Evolutionary conservation across 2,329 filamentous ascomycete species (phyloP).

Genomic region (Fusarium musae): DNA sequence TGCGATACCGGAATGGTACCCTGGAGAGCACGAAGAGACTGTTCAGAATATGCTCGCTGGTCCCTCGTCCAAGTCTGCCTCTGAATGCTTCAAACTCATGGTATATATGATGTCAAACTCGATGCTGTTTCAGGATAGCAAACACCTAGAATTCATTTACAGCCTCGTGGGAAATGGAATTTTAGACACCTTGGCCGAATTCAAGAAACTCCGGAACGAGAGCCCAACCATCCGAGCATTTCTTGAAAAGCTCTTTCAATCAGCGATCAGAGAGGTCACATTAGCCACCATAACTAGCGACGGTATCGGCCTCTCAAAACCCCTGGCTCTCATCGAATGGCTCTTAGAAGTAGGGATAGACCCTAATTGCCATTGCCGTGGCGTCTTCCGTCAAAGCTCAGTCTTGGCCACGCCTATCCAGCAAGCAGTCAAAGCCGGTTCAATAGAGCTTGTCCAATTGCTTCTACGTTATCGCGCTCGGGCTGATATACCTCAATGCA

Average conservation of each 20-base stretch:
- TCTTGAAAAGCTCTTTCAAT: background rate
- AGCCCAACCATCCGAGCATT: background rate
- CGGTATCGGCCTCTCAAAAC: too few species aligned
- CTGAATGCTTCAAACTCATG: background rate
- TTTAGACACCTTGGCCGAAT: fast-evolving
- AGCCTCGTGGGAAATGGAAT: fast-evolving
- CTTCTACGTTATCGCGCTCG: background rate
- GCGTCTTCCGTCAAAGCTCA: fast-evolving
- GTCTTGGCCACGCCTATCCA: background rate
- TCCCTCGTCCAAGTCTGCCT: too few species aligned
- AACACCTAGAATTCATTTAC: too few species aligned
- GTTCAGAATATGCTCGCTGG: too few species aligned
- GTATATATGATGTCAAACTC: background rate
- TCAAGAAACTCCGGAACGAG: fast-evolving
- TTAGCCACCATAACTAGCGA: too few species aligned
- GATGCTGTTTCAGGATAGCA: too few species aligned
- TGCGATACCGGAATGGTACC: fast-evolving
- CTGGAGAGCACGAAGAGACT: background rate
- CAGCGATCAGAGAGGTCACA: too few species aligned
- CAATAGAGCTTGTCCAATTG: background rate
- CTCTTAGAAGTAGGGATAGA: background rate
- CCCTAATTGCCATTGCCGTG: background rate
- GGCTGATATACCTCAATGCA: fast-evolving
- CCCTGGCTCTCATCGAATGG: background rate
- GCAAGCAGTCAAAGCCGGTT: fast-evolving